Evolutionary conservation across 1,284 basidiomycete species (phyloP).

Genomic region (Blastosporella zonata): DNA sequence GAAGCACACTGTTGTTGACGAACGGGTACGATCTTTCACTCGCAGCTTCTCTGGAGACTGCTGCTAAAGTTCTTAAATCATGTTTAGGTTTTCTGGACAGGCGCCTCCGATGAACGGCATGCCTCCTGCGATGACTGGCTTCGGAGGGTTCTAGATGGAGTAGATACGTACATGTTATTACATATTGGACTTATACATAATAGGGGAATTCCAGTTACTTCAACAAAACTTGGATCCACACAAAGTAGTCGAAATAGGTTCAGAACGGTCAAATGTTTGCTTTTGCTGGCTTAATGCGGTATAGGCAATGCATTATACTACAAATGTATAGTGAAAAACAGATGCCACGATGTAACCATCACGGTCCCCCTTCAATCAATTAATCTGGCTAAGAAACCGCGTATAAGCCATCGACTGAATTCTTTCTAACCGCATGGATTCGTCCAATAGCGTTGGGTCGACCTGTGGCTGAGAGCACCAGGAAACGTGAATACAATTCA

Average conservation of each 20-base stretch:
- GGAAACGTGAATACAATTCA: neutral
- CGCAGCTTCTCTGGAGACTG: neutral
- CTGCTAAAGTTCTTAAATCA: neutral
- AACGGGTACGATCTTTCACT: conserved; percentile 50
- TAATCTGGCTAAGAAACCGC: conserved; percentile 38
- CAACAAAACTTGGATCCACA: no score
- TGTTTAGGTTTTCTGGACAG: conserved; percentile 35
- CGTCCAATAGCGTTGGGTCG: conserved; percentile 30
- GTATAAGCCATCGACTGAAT: conserved; percentile 34
- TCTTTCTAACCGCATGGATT: conserved; percentile 35
- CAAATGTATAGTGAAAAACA: no score
- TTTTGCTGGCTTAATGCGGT: no score
- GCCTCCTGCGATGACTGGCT: conserved; percentile 40
- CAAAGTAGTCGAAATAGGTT: no score
- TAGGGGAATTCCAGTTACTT: no score
- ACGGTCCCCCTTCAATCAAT: no score
- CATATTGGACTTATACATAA: conserved; percentile 22
- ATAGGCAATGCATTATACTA: no score
- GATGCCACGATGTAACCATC: no score
- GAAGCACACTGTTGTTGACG: conserved; percentile 61
- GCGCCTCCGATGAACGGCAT: conserved; percentile 41
- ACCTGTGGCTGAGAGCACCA: conserved; percentile 29
- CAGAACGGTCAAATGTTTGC: no score
- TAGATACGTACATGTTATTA: conserved; percentile 25
- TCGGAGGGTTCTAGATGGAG: conserved; percentile 31